phyloP scores from a whole-genome alignment of 805 yeast genomes.

The Saturnispora diversa region DNA sequence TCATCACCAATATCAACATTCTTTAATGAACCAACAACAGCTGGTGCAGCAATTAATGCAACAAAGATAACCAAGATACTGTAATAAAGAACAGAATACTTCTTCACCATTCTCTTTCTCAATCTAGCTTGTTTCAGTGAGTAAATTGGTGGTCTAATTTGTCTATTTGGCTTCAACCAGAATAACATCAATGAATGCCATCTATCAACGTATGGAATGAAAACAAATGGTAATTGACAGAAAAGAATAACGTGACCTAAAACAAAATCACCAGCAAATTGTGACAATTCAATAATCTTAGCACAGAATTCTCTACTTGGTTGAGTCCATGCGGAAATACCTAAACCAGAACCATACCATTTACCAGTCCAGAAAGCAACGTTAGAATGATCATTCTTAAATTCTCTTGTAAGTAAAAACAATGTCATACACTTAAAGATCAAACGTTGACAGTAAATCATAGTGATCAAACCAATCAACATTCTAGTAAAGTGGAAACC shows the following conservation, averaged over 20 bases:
- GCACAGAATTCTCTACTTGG: slow-evolving; percentile 94
- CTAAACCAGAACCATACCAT: slow-evolving; percentile 94
- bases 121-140: slow-evolving; percentile 92
- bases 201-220: slow-evolving; percentile 83
- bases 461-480: slow-evolving; percentile 77
- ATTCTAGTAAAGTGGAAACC: slow-evolving; percentile 84
- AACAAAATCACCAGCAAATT: slow-evolving; percentile 93
- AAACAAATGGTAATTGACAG: slow-evolving; percentile 79
- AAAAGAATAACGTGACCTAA: slow-evolving; percentile 86
- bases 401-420: slow-evolving; percentile 81
- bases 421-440: slow-evolving; percentile 79
- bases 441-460: slow-evolving; percentile 80
- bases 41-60: slow-evolving; percentile 83
- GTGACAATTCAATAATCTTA: slow-evolving; percentile 87
- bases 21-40: slow-evolving; percentile 55
- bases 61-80: slow-evolving; percentile 60
- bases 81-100: slow-evolving; percentile 79
- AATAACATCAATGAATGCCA: slow-evolving; percentile 98
- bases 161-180: slow-evolving; percentile 97
- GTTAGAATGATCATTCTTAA: slow-evolving; percentile 90
- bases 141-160: slow-evolving; percentile 96
- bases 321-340: slow-evolving; percentile 90
- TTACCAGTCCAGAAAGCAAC: slow-evolving; percentile 99
- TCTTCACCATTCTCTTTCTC: slow-evolving; percentile 95
- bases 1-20: slow-evolving; percentile 32